These are phyloP conservation scores for Artemisia annua DNA, from an alignment of 129 eudicot genomes.

Conservation along the genomic window DNA sequence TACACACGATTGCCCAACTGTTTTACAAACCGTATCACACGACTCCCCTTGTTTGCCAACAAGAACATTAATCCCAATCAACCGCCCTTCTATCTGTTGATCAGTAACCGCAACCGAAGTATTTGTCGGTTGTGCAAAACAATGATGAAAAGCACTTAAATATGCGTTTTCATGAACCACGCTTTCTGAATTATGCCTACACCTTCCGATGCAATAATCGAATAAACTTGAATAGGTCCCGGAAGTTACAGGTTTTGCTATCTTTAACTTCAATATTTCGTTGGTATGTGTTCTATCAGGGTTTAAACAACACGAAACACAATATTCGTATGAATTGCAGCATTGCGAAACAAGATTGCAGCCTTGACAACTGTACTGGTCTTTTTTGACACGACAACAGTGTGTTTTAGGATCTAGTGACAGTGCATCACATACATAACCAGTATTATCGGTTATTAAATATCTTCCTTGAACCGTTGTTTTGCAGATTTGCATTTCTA, in stretches of 20 bases:
- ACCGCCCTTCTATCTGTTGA: constrained; percentile 49
- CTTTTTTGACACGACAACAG: constrained; percentile 69
- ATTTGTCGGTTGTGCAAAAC: constrained; percentile 75
- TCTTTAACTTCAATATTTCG: constrained; percentile 60
- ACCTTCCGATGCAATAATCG: constrained; percentile 86
- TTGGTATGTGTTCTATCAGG: constrained; percentile 59
- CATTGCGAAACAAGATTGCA: constrained; percentile 84
- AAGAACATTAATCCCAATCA: constrained; percentile 68
- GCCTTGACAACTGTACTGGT: constrained; percentile 88
- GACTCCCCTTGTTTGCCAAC: constrained; percentile 98
- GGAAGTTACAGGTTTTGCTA: constrained; percentile 82
- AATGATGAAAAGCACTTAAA: constrained; percentile 85
- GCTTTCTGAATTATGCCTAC: constrained; percentile 92
- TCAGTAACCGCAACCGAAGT: constrained; percentile 59
- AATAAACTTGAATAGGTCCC: constrained; percentile 80
- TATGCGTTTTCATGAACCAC: constrained; percentile 99
- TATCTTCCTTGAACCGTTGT: constrained; percentile 92
- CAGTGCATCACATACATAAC: constrained; percentile 85
- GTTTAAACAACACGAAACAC: constrained; percentile 94
- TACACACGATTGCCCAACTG: constrained; percentile 76
- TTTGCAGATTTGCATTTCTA: constrained; percentile 49
- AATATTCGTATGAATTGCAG: constrained; percentile 69
- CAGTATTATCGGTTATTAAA: constrained; percentile 73
- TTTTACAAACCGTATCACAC: constrained; percentile 81
- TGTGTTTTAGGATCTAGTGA: constrained; percentile 74